A percentile compares a stretch with the other conserved stretches of the same genome.
phyloP scores from a whole-genome alignment of 805 yeast species.

The Debaryomyces hansenii region DNA sequence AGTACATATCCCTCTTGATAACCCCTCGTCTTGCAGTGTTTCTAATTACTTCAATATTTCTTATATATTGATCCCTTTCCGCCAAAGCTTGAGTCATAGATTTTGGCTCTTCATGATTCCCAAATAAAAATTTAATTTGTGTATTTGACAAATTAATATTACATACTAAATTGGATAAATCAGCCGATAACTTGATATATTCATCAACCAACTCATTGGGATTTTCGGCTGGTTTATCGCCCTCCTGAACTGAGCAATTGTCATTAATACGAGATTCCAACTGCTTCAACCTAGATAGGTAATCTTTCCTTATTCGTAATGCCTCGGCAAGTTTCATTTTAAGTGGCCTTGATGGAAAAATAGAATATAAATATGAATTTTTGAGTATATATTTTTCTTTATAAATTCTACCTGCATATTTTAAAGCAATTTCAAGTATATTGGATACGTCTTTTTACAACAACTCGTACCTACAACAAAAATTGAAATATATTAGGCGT shows the following conservation, averaged over 20 bases:
- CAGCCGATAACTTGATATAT: not conserved
- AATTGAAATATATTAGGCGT: too few relatives aligned
- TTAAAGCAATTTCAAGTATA: too few relatives aligned
- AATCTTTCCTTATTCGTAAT: not conserved
- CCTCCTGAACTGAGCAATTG: slow-evolving; percentile 5
- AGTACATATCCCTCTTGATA: not conserved
- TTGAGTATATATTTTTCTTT: too few relatives aligned
- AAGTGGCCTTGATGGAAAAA: too few relatives aligned
- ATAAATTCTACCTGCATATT: too few relatives aligned
- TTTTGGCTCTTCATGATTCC: not conserved
- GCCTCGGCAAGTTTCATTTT: slow-evolving; percentile 3
- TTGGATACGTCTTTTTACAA: too few relatives aligned
- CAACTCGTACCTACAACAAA: too few relatives aligned
- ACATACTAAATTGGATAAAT: not conserved
- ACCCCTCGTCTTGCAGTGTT: not conserved
- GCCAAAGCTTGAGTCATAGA: slow-evolving; percentile 2
- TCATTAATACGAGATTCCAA: not conserved
- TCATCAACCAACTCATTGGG: slow-evolving; percentile 1
- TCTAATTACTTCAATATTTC: not conserved
- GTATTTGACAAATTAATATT: slow-evolving; percentile 1
- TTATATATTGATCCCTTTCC: not conserved
- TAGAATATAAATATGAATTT: too few relatives aligned
- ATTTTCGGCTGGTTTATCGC: slow-evolving; percentile 3
- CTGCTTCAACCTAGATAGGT: not conserved
- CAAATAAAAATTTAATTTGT: not conserved